These are phyloP conservation scores for Entoloma clypeatum DNA, from an alignment of 1,284 basidiomycete species.

Conservation along the genomic window DNA sequence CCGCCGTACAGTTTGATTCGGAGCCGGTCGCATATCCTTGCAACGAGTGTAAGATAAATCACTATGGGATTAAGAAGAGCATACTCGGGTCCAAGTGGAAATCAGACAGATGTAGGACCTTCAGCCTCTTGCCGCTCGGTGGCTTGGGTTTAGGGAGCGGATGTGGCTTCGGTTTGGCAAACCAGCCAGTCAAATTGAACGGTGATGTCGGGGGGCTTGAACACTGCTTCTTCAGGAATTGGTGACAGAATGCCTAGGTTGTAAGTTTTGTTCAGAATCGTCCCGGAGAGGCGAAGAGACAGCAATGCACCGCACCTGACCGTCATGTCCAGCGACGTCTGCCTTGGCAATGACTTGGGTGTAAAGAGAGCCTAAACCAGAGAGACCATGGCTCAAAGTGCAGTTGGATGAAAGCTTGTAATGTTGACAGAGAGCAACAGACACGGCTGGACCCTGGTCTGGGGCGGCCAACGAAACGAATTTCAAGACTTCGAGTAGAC, in stretches of 20 bases:
- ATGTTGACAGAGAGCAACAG: conserved; percentile 57
- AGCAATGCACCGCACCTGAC: conserved; percentile 43
- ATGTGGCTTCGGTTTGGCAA: conserved; percentile 57
- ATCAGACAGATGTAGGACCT: conserved; percentile 76
- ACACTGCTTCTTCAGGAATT: conserved; percentile 29
- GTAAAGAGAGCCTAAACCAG: conserved; percentile 53
- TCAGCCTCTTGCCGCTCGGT: conserved; percentile 61
- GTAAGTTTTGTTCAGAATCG: conserved; percentile 4
- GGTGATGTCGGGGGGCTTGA: conserved; percentile 26
- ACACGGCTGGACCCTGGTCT: conserved; percentile 53
- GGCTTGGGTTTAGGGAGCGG: conserved; percentile 53
- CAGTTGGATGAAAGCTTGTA: conserved; percentile 57
- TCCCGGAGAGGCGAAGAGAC: neutral
- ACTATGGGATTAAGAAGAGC: conserved; percentile 15
- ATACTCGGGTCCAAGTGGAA: conserved; percentile 73
- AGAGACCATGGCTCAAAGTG: conserved; percentile 41
- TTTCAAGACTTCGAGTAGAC: conserved; percentile 61
- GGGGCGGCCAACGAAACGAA: conserved; percentile 65
- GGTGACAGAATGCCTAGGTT: conserved; percentile 33
- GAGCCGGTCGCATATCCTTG: conserved; percentile 67
- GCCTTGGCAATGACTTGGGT: conserved; percentile 68
- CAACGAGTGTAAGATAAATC: conserved; percentile 3
- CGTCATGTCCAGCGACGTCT: conserved; percentile 65
- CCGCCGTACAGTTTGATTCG: conserved; percentile 72
- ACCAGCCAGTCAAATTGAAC: conserved; percentile 31